Percentiles rank a stretch among this genome's conserved stretches.
phyloP scores from a whole-genome alignment of 1,284 basidiomycete genomes.

The Ustilago nuda region DNA sequence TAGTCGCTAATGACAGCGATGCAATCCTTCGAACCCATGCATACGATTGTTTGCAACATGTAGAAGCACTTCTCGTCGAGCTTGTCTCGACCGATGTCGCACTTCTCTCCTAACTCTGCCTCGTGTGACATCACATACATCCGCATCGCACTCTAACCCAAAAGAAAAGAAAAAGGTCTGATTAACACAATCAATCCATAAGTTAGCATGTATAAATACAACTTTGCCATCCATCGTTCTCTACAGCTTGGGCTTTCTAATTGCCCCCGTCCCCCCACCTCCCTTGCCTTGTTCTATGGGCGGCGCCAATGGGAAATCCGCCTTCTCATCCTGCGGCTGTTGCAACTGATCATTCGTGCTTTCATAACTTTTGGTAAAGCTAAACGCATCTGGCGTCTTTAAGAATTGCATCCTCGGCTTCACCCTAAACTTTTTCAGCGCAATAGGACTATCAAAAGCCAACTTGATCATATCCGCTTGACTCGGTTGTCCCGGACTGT shows the following conservation, averaged over 20 bases:
- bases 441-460: slow-evolving; percentile 57
- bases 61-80: slow-evolving; percentile 26
- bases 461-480: slow-evolving; percentile 54
- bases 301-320: slow-evolving; percentile 28
- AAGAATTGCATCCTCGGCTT: slow-evolving; percentile 62
- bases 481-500: slow-evolving; percentile 38
- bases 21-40: slow-evolving; percentile 56
- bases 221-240: not conserved
- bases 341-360: slow-evolving; percentile 32
- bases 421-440: slow-evolving; percentile 54
- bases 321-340: slow-evolving; percentile 46
- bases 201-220: slow-evolving; percentile 5
- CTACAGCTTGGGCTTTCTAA: slow-evolving; percentile 35
- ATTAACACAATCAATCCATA: not conserved
- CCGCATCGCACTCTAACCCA: too few relatives aligned
- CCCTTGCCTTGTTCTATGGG: slow-evolving; percentile 7
- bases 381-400: slow-evolving; percentile 28
- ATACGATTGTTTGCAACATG: slow-evolving; percentile 42
- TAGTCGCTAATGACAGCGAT: slow-evolving; percentile 40
- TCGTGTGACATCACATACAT: not conserved
- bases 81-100: slow-evolving; percentile 10
- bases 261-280: not conserved
- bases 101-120: slow-evolving; percentile 6
- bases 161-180: too few relatives aligned
- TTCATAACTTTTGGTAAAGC: slow-evolving; percentile 24